Evolutionary conservation across 768 basidiomycete species (phyloP).

Genomic region (Pisolithus marmoratus): DNA sequence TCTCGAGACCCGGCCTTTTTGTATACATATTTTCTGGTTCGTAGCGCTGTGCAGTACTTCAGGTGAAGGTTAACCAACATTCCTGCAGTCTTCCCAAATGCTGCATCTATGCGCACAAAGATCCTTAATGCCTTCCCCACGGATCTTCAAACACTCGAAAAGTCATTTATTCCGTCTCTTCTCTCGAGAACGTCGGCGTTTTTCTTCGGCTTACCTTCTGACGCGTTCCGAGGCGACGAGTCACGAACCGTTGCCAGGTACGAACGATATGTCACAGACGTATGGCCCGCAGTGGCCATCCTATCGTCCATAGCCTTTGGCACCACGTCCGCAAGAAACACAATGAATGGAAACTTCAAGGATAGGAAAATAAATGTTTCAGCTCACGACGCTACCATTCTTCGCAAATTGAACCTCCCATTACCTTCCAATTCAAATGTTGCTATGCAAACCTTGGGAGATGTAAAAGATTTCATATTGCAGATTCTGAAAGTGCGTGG

Average conservation of each 20-base stretch:
- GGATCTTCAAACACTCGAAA: conserved; percentile 9
- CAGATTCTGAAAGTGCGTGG: conserved; percentile 17
- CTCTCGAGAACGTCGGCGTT: conserved; percentile 14
- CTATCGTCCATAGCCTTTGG: conserved; percentile 3
- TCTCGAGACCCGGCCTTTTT: conserved; percentile 6
- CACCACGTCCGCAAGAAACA: background rate
- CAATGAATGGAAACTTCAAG: background rate
- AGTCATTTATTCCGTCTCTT: conserved; percentile 13
- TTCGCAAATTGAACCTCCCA: conserved; percentile 19
- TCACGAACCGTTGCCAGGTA: conserved; percentile 3
- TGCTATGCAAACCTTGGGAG: background rate
- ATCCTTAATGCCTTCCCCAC: conserved; percentile 29
- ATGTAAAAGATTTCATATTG: conserved; percentile 19
- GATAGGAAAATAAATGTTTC: conserved; percentile 5
- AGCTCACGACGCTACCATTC: conserved; percentile 18
- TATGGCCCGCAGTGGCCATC: conserved; percentile 6
- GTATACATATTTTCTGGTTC: conserved; percentile 11
- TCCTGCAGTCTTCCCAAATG: background rate
- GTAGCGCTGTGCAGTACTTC: background rate
- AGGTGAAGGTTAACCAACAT: background rate
- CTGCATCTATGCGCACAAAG: conserved; percentile 10
- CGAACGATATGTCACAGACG: conserved; percentile 9
- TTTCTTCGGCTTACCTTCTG: conserved; percentile 8
- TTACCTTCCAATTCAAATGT: conserved; percentile 18
- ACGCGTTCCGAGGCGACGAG: background rate